Evolutionary conservation across 2,329 filamentous ascomycete genomes (phyloP).

Genomic region (Penicillium aurantiogriseum): DNA sequence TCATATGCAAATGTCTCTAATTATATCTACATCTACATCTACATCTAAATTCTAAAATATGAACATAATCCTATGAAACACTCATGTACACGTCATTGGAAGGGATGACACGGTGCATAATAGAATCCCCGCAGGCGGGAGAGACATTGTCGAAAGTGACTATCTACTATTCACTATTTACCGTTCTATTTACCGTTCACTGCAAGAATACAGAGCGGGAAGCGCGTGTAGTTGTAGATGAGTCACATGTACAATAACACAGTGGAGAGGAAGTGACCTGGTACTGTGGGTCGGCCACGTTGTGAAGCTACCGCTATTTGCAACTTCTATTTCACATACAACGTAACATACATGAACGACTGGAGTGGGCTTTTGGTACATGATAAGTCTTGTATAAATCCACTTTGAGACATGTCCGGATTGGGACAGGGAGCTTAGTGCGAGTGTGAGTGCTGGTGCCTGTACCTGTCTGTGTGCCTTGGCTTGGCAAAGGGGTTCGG

Average conservation of each 20-base stretch:
- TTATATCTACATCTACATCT: neutral
- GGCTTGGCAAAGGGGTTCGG: neutral
- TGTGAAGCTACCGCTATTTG: slow-evolving; percentile 8
- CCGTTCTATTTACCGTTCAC: too few species aligned
- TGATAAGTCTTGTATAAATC: neutral
- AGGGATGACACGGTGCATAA: slow-evolving; percentile 1
- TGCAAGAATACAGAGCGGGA: neutral
- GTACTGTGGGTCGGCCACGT: slow-evolving; percentile 7
- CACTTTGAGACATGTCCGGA: neutral
- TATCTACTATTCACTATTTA: neutral
- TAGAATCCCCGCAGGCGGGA: neutral
- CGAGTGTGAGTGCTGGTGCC: neutral
- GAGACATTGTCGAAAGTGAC: neutral
- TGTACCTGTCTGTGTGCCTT: neutral
- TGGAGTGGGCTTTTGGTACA: neutral
- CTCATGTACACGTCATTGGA: neutral
- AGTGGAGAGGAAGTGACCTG: neutral
- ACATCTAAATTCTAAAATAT: neutral
- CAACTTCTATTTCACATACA: neutral
- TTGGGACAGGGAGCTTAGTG: neutral
- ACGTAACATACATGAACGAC: neutral
- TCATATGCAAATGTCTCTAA: neutral
- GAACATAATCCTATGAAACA: neutral
- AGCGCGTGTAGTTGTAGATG: neutral
- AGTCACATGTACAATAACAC: neutral